phyloP scores from a whole-genome alignment of 179 eudicot species.

The Silene vulgaris region DNA sequence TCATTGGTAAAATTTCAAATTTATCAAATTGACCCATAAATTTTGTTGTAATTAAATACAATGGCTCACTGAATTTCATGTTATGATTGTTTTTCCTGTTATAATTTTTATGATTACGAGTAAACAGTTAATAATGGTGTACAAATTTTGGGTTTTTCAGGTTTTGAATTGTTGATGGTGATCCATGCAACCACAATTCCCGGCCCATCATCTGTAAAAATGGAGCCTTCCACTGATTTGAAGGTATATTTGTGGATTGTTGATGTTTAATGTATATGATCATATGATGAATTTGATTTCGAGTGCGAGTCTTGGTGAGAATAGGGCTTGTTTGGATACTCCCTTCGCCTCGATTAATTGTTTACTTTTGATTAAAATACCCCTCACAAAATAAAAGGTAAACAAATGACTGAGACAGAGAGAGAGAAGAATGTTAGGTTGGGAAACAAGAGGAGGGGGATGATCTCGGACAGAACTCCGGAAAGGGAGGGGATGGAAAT shows the following conservation, averaged over 20 bases:
- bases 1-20: neutral
- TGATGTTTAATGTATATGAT: neutral
- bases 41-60: neutral
- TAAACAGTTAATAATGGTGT: neutral
- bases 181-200: constrained; percentile 10
- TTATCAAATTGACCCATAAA: neutral
- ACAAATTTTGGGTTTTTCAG: constrained; percentile 7
- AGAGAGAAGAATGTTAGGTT: no score
- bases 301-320: neutral
- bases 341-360: no score
- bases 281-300: neutral
- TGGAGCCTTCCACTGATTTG: constrained; percentile 3
- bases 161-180: constrained; percentile 6
- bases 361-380: no score
- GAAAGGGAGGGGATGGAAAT: neutral
- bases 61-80: neutral
- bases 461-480: no score
- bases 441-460: no score
- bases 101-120: neutral
- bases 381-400: no score
- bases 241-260: neutral
- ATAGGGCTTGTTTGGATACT: neutral
- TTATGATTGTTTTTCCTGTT: neutral
- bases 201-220: constrained; percentile 4
- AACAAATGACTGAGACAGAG: no score